phyloP scores from a whole-genome alignment of 2,329 filamentous ascomycete genomes.

The Penicillium corylophilum region DNA sequence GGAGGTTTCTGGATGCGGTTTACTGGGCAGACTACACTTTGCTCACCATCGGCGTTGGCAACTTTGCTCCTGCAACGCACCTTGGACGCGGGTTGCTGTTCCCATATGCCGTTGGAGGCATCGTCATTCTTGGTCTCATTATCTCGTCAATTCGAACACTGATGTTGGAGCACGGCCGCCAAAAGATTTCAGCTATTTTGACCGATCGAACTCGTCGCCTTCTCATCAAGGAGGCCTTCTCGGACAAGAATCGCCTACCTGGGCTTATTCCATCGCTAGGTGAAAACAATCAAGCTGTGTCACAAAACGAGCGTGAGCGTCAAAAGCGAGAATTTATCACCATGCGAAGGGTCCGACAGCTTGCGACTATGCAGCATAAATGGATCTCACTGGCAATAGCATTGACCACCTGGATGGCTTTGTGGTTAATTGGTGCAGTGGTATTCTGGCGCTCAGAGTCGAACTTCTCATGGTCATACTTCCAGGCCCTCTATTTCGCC shows the following conservation, averaged over 20 bases:
- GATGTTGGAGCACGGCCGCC: conserved; percentile 39
- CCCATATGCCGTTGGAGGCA: conserved; percentile 37
- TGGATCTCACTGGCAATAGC: conserved; percentile 44
- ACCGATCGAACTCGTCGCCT: conserved; percentile 35
- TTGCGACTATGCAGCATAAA: conserved; percentile 41
- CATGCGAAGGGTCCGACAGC: conserved; percentile 48
- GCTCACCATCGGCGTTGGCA: conserved; percentile 38
- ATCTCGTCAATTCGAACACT: conserved; percentile 38
- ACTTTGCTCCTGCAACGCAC: conserved; percentile 33
- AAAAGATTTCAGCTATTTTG: conserved; percentile 35
- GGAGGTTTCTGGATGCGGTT: conserved; percentile 36
- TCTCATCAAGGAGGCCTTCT: conserved; percentile 28
- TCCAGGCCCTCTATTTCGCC: conserved; percentile 39
- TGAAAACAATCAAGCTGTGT: conserved; percentile 1
- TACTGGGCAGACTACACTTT: conserved; percentile 38
- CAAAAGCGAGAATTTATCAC: conserved; percentile 42
- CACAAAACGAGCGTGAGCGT: conserved; percentile 22
- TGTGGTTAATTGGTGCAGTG: conserved; percentile 46
- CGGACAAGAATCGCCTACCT: conserved; percentile 12
- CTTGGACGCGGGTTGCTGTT: conserved; percentile 35
- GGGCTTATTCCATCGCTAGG: conserved; percentile 17
- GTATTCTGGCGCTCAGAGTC: conserved; percentile 38
- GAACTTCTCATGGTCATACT: conserved; percentile 37
- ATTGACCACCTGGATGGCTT: conserved; percentile 37
- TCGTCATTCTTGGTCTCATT: conserved; percentile 36